A percentile compares a stretch with the other conserved stretches of the same genome.
These are phyloP conservation scores for Spathaspora sp. DNA, from an alignment of 805 yeast species.

Conservation along the genomic window DNA sequence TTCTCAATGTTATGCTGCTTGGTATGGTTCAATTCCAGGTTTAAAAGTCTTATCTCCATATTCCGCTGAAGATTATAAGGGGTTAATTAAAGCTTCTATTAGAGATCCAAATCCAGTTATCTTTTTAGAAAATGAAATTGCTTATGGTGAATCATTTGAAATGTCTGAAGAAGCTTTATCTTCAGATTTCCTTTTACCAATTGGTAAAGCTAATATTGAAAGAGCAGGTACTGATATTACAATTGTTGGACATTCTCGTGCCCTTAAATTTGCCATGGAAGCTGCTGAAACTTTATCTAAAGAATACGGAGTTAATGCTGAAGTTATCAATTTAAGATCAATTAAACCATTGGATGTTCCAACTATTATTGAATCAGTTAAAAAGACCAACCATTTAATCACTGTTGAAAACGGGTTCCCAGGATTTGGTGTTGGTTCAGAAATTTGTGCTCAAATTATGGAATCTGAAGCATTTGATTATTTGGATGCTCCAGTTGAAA, in stretches of 20 bases:
- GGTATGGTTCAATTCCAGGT: slow-evolving; percentile 99
- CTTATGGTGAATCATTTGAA: slow-evolving; percentile 89
- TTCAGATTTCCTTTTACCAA: slow-evolving; percentile 86
- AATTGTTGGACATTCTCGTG: slow-evolving; percentile 87
- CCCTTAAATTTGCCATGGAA: slow-evolving; percentile 77
- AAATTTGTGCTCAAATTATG: slow-evolving; percentile 95
- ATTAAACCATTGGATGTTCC: slow-evolving; percentile 95
- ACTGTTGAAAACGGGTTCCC: slow-evolving; percentile 98
- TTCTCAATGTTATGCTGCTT: slow-evolving; percentile 94
- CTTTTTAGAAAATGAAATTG: slow-evolving; percentile 91
- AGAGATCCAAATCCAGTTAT: slow-evolving; percentile 99
- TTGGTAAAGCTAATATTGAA: slow-evolving; percentile 95
- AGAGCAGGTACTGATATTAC: slow-evolving; percentile 88
- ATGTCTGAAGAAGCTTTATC: slow-evolving; percentile 85
- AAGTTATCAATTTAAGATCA: slow-evolving; percentile 92
- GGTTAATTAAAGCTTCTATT: slow-evolving; percentile 91
- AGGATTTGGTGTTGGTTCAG: slow-evolving; percentile 97
- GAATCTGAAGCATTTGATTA: slow-evolving; percentile 97
- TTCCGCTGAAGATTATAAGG: slow-evolving; percentile 94
- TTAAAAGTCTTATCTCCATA: slow-evolving; percentile 94
- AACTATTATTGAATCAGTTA: slow-evolving; percentile 79
- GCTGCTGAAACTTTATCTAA: slow-evolving; percentile 87
- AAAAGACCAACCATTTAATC: slow-evolving; percentile 94
- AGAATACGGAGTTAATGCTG: slow-evolving; percentile 85
- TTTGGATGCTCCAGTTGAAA: slow-evolving; percentile 96